Conservation (phyloP, 1,139 yeast species). For the Yamadazyma atlantica region DNA sequence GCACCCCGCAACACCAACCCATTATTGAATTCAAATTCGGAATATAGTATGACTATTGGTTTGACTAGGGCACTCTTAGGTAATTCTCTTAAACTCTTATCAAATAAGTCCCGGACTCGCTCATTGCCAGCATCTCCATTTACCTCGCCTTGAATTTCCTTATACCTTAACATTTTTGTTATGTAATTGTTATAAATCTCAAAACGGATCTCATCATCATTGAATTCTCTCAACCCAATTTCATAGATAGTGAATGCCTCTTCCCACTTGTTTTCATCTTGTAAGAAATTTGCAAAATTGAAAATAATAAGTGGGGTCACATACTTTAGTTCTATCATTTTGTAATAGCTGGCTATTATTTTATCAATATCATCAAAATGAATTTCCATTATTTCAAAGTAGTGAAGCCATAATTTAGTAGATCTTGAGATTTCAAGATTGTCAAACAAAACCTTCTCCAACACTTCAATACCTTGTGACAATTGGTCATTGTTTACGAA, state of each 20-base stretch:
- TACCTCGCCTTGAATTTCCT: conserved; percentile 13
- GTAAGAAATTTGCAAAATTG: conserved; percentile 64
- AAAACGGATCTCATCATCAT: conserved; percentile 55
- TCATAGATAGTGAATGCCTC: conserved; percentile 67
- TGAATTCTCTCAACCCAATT: conserved; percentile 59
- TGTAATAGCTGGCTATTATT: conserved; percentile 50
- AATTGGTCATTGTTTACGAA: conserved; percentile 45
- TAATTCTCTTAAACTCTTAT: conserved; percentile 40
- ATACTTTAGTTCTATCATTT: conserved; percentile 58
- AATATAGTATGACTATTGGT: conserved; percentile 54
- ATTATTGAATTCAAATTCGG: conserved; percentile 52
- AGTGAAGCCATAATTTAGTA: conserved; percentile 67
- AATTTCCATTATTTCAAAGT: conserved; percentile 72
- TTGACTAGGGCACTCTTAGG: conserved; percentile 40
- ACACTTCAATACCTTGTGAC: conserved; percentile 52
- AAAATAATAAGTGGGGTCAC: conserved; percentile 70
- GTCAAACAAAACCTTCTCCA: conserved; percentile 47
- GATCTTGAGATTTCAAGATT: conserved; percentile 46
- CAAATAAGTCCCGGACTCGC: conserved; percentile 72
- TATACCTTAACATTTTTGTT: conserved; percentile 43
- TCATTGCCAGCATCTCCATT: conserved; percentile 41
- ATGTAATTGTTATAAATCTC: conserved; percentile 77
- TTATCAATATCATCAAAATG: conserved; percentile 33
- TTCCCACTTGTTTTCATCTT: conserved; percentile 47
- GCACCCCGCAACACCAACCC: conserved; percentile 30